phyloP scores from a whole-genome alignment of 441 rosid genomes.

The Adansonia gregorii region DNA sequence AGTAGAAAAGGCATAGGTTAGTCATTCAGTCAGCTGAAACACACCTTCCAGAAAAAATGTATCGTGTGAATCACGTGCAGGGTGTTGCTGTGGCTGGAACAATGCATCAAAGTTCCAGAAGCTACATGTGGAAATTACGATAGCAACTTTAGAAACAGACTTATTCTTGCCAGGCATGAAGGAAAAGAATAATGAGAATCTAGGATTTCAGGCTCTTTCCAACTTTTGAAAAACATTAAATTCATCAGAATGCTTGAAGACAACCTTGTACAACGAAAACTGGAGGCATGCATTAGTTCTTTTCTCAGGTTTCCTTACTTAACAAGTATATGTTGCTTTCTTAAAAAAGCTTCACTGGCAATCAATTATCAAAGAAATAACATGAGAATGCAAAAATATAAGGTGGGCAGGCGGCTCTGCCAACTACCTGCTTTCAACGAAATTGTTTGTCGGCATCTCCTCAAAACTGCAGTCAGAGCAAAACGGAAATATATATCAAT shows the following conservation, averaged over 20 bases:
- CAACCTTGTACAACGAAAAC: background rate
- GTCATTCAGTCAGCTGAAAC: slow-evolving; percentile 21
- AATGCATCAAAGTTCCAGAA: slow-evolving; percentile 98
- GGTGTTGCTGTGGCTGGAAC: slow-evolving; percentile 97
- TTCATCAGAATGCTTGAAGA: slow-evolving; percentile 2
- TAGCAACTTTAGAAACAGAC: background rate
- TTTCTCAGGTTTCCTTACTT: background rate
- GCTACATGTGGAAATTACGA: slow-evolving; percentile 45
- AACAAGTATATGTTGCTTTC: background rate
- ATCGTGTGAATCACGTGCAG: slow-evolving; percentile 97
- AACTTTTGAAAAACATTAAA: background rate
- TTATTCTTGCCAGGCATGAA: background rate
- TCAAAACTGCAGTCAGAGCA: slow-evolving; percentile 66
- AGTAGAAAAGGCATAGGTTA: slow-evolving; percentile 14
- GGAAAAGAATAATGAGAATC: slow-evolving; percentile 3
- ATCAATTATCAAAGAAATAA: background rate
- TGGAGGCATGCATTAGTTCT: background rate
- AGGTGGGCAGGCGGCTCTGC: slow-evolving; percentile 1
- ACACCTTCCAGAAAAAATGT: slow-evolving; percentile 83
- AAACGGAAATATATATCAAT: slow-evolving; percentile 28
- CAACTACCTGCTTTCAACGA: slow-evolving; percentile 90
- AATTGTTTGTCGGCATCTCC: slow-evolving; percentile 96
- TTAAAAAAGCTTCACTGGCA: background rate
- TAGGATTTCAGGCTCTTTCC: slow-evolving; percentile 10
- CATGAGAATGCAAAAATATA: background rate